Evolutionary conservation across 2,329 filamentous ascomycete species (phyloP).

Genomic region (Rhytidhysteron rufulum): DNA sequence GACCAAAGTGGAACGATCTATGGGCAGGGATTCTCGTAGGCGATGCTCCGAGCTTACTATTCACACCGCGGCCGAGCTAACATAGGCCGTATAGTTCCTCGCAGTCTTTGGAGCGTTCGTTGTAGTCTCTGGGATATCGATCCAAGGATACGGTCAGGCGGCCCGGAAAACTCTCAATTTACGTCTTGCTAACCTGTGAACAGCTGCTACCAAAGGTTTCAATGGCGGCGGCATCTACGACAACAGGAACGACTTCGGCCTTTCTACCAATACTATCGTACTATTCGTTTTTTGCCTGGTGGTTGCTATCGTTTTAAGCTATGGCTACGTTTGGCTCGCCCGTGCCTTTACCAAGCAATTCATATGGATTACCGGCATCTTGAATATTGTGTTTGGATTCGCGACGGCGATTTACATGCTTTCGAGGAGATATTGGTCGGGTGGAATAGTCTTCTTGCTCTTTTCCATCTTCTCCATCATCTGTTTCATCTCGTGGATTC

Average conservation of each 20-base stretch:
- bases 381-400: conserved; percentile 81
- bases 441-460: conserved; percentile 81
- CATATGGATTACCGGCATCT: conserved; percentile 87
- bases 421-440: conserved; percentile 69
- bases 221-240: conserved; percentile 73
- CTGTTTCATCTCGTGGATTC: conserved; percentile 86
- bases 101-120: conserved; percentile 68
- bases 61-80: neutral
- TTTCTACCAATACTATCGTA: conserved; percentile 81
- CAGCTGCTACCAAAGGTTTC: conserved; percentile 55
- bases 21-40: conserved; percentile 79
- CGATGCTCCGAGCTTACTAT: too few species aligned
- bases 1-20: conserved; percentile 83
- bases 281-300: conserved; percentile 76
- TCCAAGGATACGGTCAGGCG: conserved; percentile 64
- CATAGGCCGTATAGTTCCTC: too few species aligned
- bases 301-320: conserved; percentile 71
- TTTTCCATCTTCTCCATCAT: conserved; percentile 77
- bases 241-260: conserved; percentile 60
- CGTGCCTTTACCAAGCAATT: conserved; percentile 81
- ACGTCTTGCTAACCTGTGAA: too few species aligned
- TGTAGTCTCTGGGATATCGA: conserved; percentile 69
- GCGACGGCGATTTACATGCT: conserved; percentile 86
- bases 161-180: too few species aligned
- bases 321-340: conserved; percentile 70